Conservation (phyloP, 768 basidiomycete species). For the Tricholoma furcatifolium region DNA sequence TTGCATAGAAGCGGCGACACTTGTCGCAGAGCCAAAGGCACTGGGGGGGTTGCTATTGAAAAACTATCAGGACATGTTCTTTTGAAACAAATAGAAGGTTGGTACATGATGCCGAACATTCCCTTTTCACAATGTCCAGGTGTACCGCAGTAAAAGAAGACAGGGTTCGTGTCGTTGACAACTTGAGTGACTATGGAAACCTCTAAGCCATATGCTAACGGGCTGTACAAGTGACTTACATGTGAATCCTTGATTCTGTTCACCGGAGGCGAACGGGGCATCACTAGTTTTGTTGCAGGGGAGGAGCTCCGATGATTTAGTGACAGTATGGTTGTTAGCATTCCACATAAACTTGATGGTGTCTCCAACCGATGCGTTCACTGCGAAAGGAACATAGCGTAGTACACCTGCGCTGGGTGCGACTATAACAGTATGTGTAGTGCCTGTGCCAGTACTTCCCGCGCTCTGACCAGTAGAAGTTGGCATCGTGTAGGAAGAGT, state of each 20-base stretch:
- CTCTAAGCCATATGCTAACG: not conserved
- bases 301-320: conserved; percentile 64
- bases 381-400: conserved; percentile 71
- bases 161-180: conserved; percentile 72
- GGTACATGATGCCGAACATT: conserved; percentile 80
- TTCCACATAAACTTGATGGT: conserved; percentile 77
- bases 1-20: conserved; percentile 54
- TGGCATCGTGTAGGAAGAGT: conserved; percentile 31
- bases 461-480: conserved; percentile 28
- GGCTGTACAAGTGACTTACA: conserved; percentile 40
- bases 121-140: conserved; percentile 76
- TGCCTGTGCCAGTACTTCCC: conserved; percentile 46
- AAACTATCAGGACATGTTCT: not conserved
- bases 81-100: not conserved
- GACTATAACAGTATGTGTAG: conserved; percentile 74
- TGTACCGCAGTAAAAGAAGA: conserved; percentile 73
- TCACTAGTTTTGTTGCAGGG: conserved; percentile 74
- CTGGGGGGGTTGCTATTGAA: conserved; percentile 53
- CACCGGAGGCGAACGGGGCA: conserved; percentile 62
- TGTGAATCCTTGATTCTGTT: conserved; percentile 59
- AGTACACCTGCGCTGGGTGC: conserved; percentile 76
- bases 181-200: conserved; percentile 55
- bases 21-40: conserved; percentile 41
- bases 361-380: conserved; percentile 77
- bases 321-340: conserved; percentile 81